Evolutionary conservation across 116 monocot species (phyloP).

Genomic region (Posidonia oceanica): DNA sequence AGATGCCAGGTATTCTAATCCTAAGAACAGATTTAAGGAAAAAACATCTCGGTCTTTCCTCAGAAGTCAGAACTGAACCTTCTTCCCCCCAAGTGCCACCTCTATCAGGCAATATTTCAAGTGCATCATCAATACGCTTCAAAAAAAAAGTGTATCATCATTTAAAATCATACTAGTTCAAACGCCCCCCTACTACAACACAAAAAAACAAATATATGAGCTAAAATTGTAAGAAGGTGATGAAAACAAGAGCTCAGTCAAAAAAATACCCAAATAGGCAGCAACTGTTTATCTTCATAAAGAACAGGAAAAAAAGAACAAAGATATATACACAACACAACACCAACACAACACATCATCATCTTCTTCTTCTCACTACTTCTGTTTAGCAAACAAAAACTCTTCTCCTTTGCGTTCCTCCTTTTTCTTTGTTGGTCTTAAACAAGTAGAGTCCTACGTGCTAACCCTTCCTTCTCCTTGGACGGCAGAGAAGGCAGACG

Average conservation of each 20-base stretch:
- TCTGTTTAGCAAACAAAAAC: background rate
- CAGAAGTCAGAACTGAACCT: background rate
- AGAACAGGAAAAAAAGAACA: too few species aligned
- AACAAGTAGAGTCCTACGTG: background rate
- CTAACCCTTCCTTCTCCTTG: constrained; percentile 3
- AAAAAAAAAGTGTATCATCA: background rate
- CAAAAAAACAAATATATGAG: background rate
- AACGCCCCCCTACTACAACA: background rate
- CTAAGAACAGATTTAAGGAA: too few species aligned
- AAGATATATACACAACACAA: background rate
- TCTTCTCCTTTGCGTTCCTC: background rate
- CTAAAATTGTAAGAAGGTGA: background rate
- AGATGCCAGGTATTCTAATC: too few species aligned
- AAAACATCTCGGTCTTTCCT: too few species aligned
- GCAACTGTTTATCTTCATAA: too few species aligned
- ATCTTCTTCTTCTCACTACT: background rate
- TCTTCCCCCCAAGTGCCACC: background rate
- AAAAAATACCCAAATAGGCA: too few species aligned
- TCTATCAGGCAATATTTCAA: background rate
- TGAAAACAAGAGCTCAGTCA: background rate
- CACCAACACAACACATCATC: background rate
- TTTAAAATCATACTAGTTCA: background rate
- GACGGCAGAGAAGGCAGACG: constrained; percentile 12
- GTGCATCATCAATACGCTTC: too few species aligned
- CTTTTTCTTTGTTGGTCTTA: background rate